Evolutionary conservation across 495 filamentous ascomycete genomes (phyloP).

Genomic region (Neurospora sp.): DNA sequence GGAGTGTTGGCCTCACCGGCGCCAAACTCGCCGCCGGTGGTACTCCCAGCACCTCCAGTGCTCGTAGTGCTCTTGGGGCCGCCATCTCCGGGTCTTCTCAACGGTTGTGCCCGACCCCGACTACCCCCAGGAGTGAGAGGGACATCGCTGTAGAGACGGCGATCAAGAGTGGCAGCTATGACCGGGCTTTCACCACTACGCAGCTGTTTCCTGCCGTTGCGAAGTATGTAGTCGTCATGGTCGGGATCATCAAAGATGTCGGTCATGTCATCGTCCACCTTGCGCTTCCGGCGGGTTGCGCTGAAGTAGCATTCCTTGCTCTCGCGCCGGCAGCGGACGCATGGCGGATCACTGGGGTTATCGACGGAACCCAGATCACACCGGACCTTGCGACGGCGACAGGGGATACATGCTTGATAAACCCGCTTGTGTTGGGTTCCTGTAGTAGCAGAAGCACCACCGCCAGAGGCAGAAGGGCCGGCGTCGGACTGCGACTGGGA

Average conservation of each 20-base stretch:
- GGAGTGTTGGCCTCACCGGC: conserved; percentile 32
- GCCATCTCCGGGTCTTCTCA: conserved; percentile 38
- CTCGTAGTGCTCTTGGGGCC: conserved; percentile 18
- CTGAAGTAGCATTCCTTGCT: conserved; percentile 95
- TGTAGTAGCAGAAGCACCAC: conserved; percentile 5
- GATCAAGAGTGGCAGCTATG: conserved; percentile 22
- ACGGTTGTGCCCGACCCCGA: conserved; percentile 44
- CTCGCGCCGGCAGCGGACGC: conserved; percentile 85
- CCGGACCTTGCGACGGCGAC: conserved; percentile 81
- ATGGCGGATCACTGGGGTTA: conserved; percentile 86
- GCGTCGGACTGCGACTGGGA: neutral
- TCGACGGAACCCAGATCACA: conserved; percentile 93
- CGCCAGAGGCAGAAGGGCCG: conserved; percentile 1
- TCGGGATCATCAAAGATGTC: conserved; percentile 38
- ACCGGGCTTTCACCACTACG: conserved; percentile 30
- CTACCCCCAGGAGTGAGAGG: conserved; percentile 56
- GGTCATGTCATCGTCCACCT: conserved; percentile 52
- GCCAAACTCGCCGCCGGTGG: conserved; percentile 33
- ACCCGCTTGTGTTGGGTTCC: conserved; percentile 54
- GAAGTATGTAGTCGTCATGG: conserved; percentile 42
- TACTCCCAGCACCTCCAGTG: conserved; percentile 7
- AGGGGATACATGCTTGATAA: conserved; percentile 85
- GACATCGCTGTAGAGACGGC: conserved; percentile 33
- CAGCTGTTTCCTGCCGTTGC: conserved; percentile 44
- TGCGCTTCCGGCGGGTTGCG: conserved; percentile 86